Evolutionary conservation across 2,329 filamentous ascomycete genomes (phyloP).

Genomic region (Didymosphaeria variabile): DNA sequence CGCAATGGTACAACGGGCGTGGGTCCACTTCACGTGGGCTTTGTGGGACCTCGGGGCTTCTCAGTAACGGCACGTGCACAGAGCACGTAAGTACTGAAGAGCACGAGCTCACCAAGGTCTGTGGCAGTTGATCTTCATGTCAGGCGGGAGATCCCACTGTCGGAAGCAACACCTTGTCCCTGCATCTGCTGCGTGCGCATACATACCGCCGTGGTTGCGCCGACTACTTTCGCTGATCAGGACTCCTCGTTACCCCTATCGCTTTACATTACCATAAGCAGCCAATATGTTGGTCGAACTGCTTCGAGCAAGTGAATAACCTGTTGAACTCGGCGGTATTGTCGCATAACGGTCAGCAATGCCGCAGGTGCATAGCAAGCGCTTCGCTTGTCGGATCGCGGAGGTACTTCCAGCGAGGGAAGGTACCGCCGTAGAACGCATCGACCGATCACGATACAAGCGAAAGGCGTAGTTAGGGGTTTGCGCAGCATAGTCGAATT

Average conservation of each 20-base stretch:
- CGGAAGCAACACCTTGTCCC: too few species aligned
- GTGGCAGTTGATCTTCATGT: not conserved
- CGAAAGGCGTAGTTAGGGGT: too few species aligned
- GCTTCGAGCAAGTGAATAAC: constrained; percentile 16
- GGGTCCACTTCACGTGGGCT: too few species aligned
- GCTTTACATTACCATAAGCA: too few species aligned
- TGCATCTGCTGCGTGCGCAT: not conserved
- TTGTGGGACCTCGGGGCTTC: too few species aligned
- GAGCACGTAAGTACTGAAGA: too few species aligned
- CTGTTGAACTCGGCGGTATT: constrained; percentile 22
- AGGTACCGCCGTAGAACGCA: constrained; percentile 13
- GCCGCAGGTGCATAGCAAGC: constrained; percentile 18
- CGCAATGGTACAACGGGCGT: too few species aligned
- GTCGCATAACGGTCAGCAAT: constrained; percentile 19
- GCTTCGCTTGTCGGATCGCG: constrained; percentile 18
- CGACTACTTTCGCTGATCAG: too few species aligned
- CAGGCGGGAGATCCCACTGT: not conserved
- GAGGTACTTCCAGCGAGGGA: constrained; percentile 12
- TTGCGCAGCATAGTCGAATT: constrained; percentile 30
- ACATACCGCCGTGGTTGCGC: too few species aligned
- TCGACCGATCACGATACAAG: constrained; percentile 14
- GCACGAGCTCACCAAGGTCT: too few species aligned
- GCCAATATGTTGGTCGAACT: constrained; percentile 21
- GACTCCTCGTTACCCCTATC: not conserved
- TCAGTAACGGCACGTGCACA: too few species aligned